Conservation (phyloP, 495 filamentous ascomycete genomes). For the Neurospora pannonica region DNA sequence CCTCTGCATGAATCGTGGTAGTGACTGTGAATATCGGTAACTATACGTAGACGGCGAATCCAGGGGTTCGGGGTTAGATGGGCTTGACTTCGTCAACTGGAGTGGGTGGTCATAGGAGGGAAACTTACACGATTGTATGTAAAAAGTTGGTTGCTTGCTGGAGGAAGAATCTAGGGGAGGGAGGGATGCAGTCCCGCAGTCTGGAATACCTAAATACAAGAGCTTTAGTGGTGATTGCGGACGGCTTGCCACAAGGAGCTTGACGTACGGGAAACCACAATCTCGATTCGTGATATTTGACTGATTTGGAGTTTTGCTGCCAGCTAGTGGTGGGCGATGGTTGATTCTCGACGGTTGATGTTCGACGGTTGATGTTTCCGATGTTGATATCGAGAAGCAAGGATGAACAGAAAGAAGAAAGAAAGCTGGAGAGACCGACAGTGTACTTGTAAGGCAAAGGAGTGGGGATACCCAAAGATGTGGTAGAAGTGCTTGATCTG, state of each 20-base stretch:
- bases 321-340: too few species aligned
- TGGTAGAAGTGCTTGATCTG: not conserved
- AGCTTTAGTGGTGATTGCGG: not conserved
- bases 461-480: not conserved
- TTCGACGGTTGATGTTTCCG: not conserved
- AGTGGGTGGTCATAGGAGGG: not conserved
- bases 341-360: too few species aligned
- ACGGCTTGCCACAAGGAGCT: not conserved
- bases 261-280: not conserved
- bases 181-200: not conserved
- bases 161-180: not conserved
- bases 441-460: not conserved
- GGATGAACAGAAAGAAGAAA: too few species aligned
- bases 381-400: not conserved
- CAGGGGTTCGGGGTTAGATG: not conserved
- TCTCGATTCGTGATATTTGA: not conserved
- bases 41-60: not conserved
- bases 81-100: too few species aligned
- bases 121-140: not conserved
- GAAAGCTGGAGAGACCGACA: not conserved
- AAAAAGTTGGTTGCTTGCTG: not conserved
- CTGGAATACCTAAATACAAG: not conserved
- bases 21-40: too few species aligned
- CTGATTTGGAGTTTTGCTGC: not conserved
- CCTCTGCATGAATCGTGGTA: too few species aligned